A percentile compares a stretch with the other conserved stretches of the same genome.
Conservation (phyloP, 352 stramenopile genomes). For the Salisapilia sapeloensis region DNA sequence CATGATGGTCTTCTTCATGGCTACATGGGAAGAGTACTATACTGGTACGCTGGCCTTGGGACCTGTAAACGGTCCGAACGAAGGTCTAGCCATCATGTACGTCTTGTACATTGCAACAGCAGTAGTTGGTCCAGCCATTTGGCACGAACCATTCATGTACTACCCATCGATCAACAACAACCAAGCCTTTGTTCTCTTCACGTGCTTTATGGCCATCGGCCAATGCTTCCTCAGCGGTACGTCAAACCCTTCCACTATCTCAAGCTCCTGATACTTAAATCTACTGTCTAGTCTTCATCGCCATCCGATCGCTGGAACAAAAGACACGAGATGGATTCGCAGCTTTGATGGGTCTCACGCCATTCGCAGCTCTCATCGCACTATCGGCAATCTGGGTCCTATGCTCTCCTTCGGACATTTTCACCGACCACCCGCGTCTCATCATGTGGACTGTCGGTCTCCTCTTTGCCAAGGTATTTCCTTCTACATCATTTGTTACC, state of each 20-base stretch:
- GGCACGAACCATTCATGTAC: constrained; percentile 36
- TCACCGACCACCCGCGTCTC: constrained; percentile 60
- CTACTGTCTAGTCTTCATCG: constrained; percentile 22
- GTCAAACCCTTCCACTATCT: not conserved
- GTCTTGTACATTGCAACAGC: constrained; percentile 56
- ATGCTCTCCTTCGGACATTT: constrained; percentile 69
- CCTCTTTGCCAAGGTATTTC: constrained; percentile 57
- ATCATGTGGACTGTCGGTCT: constrained; percentile 76
- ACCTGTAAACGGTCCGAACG: constrained; percentile 92
- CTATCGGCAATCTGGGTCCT: constrained; percentile 60
- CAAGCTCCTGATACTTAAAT: not conserved
- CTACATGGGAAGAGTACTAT: constrained; percentile 98
- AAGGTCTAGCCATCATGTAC: constrained; percentile 88
- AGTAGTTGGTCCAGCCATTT: constrained; percentile 36
- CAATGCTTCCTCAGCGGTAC: constrained; percentile 63
- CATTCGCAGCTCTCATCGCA: constrained; percentile 44
- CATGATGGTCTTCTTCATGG: constrained; percentile 91
- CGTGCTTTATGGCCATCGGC: constrained; percentile 32
- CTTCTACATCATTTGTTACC: not conserved
- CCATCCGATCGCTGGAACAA: constrained; percentile 43
- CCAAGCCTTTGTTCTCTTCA: constrained; percentile 58
- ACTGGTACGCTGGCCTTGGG: constrained; percentile 90
- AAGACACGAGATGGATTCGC: constrained; percentile 37
- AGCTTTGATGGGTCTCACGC: constrained; percentile 40
- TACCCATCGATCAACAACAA: constrained; percentile 65